phyloP scores from a whole-genome alignment of 2,329 filamentous ascomycete genomes.

The Microsporum ferrugineum region DNA sequence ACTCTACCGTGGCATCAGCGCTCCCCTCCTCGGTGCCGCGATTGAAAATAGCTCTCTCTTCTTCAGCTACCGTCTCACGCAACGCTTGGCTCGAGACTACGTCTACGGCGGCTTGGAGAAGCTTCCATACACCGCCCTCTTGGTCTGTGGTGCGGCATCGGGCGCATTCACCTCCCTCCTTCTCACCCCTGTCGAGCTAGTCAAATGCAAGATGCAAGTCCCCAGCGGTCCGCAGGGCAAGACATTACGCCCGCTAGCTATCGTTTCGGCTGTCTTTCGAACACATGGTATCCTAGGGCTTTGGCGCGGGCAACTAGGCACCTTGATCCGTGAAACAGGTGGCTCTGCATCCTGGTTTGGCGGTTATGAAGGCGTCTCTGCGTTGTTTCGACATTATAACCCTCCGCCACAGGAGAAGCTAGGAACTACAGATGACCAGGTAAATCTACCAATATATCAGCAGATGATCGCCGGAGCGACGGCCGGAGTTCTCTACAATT shows the following conservation, averaged over 20 bases:
- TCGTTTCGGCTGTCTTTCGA: constrained; percentile 69
- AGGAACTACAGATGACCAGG: constrained; percentile 22
- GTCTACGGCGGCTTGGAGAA: constrained; percentile 44
- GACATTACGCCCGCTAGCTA: constrained; percentile 52
- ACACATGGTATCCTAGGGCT: constrained; percentile 76
- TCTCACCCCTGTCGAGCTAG: constrained; percentile 87
- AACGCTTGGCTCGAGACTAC: constrained; percentile 52
- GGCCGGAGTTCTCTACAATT: constrained; percentile 91
- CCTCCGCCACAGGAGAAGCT: constrained; percentile 18
- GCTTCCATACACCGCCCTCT: constrained; percentile 63
- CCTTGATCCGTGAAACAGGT: constrained; percentile 84
- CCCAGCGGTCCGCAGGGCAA: constrained; percentile 40
- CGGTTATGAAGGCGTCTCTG: constrained; percentile 67
- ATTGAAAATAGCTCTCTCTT: constrained; percentile 88
- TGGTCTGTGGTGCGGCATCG: constrained; percentile 71
- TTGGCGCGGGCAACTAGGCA: constrained; percentile 91
- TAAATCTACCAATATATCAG: constrained; percentile 66
- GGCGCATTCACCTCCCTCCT: constrained; percentile 83
- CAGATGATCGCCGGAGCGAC: constrained; percentile 77
- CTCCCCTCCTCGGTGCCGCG: constrained; percentile 80
- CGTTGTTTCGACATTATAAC: constrained; percentile 54
- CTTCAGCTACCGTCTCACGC: constrained; percentile 66
- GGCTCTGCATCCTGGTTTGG: constrained; percentile 95
- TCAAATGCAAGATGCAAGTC: constrained; percentile 98
- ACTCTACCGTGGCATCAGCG: constrained; percentile 85